phyloP scores from a whole-genome alignment of 352 stramenopile genomes.

The Pythium sukuiense region DNA sequence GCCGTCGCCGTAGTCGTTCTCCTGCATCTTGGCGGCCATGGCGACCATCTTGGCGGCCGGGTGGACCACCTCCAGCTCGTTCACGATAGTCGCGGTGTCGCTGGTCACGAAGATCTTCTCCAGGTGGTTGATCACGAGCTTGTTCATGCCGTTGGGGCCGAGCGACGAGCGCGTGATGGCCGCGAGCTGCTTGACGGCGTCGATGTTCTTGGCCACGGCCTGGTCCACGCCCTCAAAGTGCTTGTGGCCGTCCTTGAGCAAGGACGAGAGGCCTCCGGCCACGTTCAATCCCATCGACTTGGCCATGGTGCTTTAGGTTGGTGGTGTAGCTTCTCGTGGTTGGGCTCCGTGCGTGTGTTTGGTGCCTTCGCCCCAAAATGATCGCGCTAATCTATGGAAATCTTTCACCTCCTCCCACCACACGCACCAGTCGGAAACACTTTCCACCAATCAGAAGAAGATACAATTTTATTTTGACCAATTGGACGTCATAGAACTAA shows the following conservation, averaged over 20 bases:
- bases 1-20: constrained; percentile 95
- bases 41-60: constrained; percentile 98
- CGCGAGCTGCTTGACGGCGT: constrained; percentile 97
- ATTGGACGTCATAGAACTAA: not conserved
- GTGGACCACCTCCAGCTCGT: constrained; percentile 98
- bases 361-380: constrained; percentile 17
- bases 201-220: constrained; percentile 98
- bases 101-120: constrained; percentile 99
- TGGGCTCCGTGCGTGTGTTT: not conserved
- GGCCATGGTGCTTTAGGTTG: constrained; percentile 51
- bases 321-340: not conserved
- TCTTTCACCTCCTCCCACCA: constrained; percentile 30
- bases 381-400: constrained; percentile 35
- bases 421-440: constrained; percentile 10
- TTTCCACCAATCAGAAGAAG: constrained; percentile 24
- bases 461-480: not conserved
- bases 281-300: constrained; percentile 96
- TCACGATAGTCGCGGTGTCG: constrained; percentile 99
- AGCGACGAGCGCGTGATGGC: constrained; percentile 97
- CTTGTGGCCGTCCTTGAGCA: constrained; percentile 99
- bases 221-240: constrained; percentile 95
- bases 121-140: constrained; percentile 99
- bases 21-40: constrained; percentile 98
- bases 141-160: constrained; percentile 99
- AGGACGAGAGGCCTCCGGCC: constrained; percentile 93